A percentile compares a stretch with the other conserved stretches of the same genome.
Conservation (phyloP, 176 grass and related monocot genomes). For the Dactylis glomerata region DNA sequence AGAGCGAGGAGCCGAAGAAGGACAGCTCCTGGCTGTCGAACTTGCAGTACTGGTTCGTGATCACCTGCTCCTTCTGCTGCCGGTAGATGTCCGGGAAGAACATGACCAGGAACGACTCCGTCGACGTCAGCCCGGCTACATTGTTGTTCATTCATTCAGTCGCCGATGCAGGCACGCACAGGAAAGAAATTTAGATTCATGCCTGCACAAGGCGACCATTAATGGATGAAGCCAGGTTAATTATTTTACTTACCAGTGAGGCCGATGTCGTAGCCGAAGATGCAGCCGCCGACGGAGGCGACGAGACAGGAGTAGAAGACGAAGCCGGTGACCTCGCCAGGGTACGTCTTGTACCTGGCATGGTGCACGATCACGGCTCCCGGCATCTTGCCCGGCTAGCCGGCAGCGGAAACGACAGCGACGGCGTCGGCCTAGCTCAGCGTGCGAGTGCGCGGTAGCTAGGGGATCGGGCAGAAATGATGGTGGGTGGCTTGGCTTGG, state of each 20-base stretch:
- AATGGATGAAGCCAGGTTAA: not conserved
- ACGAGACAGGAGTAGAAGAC: constrained; percentile 49
- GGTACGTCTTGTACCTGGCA: constrained; percentile 48
- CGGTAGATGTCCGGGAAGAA: constrained; percentile 53
- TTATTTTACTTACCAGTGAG: constrained; percentile 11
- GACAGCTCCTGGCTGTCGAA: constrained; percentile 81
- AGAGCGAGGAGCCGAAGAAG: constrained; percentile 64
- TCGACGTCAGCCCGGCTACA: constrained; percentile 47
- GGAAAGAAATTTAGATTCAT: not conserved
- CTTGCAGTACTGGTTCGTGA: constrained; percentile 88
- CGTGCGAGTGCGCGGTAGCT: not conserved
- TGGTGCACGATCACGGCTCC: constrained; percentile 53
- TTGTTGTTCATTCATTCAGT: not conserved
- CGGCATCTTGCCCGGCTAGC: constrained; percentile 34
- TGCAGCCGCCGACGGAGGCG: constrained; percentile 51
- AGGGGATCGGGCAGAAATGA: not conserved
- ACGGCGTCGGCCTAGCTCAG: not conserved
- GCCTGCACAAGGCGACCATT: no score
- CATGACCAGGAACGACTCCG: constrained; percentile 36
- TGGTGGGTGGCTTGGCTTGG: not conserved
- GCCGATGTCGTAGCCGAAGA: constrained; percentile 59
- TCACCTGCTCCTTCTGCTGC: constrained; percentile 28
- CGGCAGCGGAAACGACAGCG: not conserved
- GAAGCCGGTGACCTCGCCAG: constrained; percentile 45
- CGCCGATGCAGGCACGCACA: not conserved